Conservation (phyloP, 306 rosid species). For the Potentilla sterilis region DNA sequence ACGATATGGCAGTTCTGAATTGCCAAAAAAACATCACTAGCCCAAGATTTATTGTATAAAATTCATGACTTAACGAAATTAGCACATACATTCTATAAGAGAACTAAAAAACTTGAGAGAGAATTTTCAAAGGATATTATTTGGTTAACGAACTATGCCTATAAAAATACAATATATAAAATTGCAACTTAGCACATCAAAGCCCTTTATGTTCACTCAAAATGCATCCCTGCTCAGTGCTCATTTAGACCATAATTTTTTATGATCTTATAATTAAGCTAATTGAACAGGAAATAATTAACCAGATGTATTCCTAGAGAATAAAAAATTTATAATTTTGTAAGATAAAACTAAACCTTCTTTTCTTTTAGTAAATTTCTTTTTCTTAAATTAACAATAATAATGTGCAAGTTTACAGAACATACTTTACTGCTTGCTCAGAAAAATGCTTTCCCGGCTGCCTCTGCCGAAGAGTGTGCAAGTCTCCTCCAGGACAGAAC, state of each 20-base stretch:
- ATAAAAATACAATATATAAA: background rate
- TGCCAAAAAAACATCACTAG: background rate
- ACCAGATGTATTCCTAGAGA: background rate
- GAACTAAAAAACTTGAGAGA: background rate
- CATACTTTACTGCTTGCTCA: conserved; percentile 99
- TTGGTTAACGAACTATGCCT: conserved; percentile 6
- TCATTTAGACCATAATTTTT: background rate
- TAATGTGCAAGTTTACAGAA: conserved; percentile 29
- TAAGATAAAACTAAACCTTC: background rate
- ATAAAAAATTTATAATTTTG: background rate
- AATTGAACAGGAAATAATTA: background rate
- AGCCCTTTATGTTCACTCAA: background rate
- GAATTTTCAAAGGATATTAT: background rate
- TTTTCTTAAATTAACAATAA: background rate
- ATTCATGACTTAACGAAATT: background rate
- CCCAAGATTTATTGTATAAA: background rate
- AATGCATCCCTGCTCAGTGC: background rate
- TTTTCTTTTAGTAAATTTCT: background rate
- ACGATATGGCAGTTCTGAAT: background rate
- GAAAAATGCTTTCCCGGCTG: conserved; percentile 97
- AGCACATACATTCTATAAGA: background rate
- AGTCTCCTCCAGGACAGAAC: conserved; percentile 98
- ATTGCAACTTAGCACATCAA: background rate
- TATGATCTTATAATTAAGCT: background rate
- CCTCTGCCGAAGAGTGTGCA: conserved; percentile 94